phyloP scores from a whole-genome alignment of 2,329 filamentous ascomycete species.

The Plectosphaerella cucumerina region DNA sequence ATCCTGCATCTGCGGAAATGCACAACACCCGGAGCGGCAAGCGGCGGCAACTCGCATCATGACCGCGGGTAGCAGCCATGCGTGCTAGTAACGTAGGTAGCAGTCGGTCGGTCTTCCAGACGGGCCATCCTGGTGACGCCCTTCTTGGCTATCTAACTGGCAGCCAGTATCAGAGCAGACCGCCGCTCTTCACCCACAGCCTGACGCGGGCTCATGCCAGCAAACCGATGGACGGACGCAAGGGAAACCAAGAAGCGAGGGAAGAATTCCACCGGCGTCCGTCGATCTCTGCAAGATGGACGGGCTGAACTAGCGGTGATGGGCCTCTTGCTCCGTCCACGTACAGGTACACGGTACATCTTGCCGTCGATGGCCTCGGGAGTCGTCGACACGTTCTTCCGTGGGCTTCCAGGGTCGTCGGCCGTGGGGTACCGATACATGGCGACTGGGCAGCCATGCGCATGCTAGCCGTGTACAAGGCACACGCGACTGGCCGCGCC shows the following conservation, averaged over 20 bases:
- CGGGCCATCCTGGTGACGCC: too few relatives aligned
- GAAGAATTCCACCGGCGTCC: neutral
- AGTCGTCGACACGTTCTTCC: neutral
- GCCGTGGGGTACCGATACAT: constrained; percentile 27
- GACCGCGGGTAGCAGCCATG: neutral
- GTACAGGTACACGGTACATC: neutral
- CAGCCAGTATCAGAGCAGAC: too few relatives aligned
- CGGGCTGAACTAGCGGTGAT: neutral
- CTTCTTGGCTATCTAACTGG: too few relatives aligned
- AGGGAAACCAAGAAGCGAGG: neutral
- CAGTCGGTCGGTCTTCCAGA: too few relatives aligned
- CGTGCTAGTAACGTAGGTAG: neutral
- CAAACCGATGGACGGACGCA: neutral
- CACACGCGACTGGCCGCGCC: neutral
- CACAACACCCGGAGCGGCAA: neutral
- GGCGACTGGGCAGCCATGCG: constrained; percentile 31
- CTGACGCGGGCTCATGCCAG: too few relatives aligned
- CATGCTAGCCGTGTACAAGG: constrained; percentile 21
- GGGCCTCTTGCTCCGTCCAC: neutral
- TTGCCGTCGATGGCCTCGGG: neutral
- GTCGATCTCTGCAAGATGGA: neutral
- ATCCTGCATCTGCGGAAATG: neutral
- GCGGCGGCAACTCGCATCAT: neutral
- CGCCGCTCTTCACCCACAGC: too few relatives aligned
- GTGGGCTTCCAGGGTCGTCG: neutral